Evolutionary conservation across 176 grass and related monocot genomes (phyloP), one percentile per base, ranked within the genome.

Genomic region (Elymus sibiricus): DNA sequence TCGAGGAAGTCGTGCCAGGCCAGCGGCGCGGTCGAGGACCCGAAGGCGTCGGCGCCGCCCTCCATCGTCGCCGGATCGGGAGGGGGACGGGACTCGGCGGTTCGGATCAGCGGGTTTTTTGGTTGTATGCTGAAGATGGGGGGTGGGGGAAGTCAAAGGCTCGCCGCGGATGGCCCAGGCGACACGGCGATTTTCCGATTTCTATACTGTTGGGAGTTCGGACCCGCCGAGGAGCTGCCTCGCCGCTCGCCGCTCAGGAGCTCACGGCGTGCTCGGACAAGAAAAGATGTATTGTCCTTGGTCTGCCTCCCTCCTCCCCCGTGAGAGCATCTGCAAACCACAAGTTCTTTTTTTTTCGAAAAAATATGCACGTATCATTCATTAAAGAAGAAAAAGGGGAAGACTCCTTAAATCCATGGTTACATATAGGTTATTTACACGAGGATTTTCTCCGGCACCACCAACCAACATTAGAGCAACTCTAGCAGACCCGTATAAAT

Each of bases 1-100:
- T 96, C 97, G 21, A 98, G 86, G 90, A 98, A 98, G 66, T 98
- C 94, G 84, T 98, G 97, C 97, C 97, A 98, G 16, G 93, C 91
- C 40, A 94, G 94, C 55, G 97, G 93, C 58, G 94, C 92, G 47
- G 92, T 88, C 44, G 91, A 89, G 63, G 93, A 92, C 32, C 84
- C 90, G 82, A 94, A 95, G 87, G 79, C 89, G 60, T 95, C 93
- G 72, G 88, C 88, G 64, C 86, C 73, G 37, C 92, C 88, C 61
- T 99, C 97, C 97, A 99, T 96, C 72, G 86, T 70, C 38, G 77
- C 70, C 77, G 70, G 81, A 87, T 91, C 76, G 77, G 62, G 19
- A n/a, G 35, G 37, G 47, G 37, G 40, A 42, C 40, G 66, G 31
- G 16, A 31, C 37, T 53, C 35, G 58, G 37, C 46, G 55, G 66